Percentiles rank a stretch among this genome's conserved stretches.
phyloP scores from a whole-genome alignment of 1,139 yeast genomes.

The Geotrichum citri-aurantii region DNA sequence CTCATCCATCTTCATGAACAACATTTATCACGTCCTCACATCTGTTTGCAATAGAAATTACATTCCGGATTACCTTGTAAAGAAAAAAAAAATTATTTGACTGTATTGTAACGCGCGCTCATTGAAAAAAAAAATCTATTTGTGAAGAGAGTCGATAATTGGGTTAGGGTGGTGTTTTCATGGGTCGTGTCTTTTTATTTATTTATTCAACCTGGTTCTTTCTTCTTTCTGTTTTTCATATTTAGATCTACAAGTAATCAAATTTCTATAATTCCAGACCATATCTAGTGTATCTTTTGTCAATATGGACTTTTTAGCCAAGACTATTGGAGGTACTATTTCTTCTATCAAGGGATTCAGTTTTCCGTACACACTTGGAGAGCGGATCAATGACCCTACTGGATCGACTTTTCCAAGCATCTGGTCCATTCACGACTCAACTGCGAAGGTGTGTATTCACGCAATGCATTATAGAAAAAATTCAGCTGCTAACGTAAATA shows the following conservation, averaged over 20 bases:
- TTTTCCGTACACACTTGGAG: slow-evolving; percentile 33
- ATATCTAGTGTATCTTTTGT: slow-evolving; percentile 1
- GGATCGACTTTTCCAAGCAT: slow-evolving; percentile 34
- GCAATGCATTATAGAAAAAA: neutral
- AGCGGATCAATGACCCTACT: slow-evolving; percentile 21
- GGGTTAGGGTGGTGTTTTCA: slow-evolving; percentile 11
- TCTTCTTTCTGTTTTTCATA: neutral
- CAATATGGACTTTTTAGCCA: slow-evolving; percentile 35
- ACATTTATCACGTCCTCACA: neutral
- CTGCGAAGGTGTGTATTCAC: slow-evolving; percentile 27
- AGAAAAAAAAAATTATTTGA: neutral
- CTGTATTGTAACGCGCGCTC: neutral
- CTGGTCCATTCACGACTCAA: slow-evolving; percentile 49
- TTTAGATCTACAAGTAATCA: neutral
- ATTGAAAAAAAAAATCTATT: neutral
- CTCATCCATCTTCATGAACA: slow-evolving; percentile 3
- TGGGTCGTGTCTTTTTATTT: slow-evolving; percentile 11
- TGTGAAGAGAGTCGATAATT: neutral
- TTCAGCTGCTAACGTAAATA: neutral
- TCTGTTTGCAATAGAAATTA: neutral
- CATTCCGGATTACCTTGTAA: neutral
- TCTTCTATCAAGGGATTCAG: slow-evolving; percentile 29
- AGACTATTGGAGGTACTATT: slow-evolving; percentile 32
- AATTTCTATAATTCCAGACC: neutral
- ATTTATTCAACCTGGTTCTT: neutral